Conservation (phyloP, 2,329 filamentous ascomycete species). For the Xylariaceae sp. region DNA sequence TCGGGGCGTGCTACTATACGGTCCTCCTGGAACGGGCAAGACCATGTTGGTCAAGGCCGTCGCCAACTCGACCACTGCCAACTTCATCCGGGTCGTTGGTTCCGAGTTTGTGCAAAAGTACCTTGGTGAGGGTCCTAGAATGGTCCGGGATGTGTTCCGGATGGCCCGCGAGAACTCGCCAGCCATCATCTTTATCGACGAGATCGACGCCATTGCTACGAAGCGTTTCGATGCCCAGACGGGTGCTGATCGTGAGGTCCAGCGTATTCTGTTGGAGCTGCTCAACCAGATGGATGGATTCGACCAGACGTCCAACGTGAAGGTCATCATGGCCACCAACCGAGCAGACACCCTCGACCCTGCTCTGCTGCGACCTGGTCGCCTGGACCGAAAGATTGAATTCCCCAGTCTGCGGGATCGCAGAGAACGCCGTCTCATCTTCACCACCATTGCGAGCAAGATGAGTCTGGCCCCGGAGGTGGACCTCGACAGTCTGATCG, state of each 20-base stretch:
- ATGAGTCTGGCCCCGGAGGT: slow-evolving; percentile 97
- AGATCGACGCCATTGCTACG: slow-evolving; percentile 97
- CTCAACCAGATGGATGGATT: slow-evolving; percentile 99
- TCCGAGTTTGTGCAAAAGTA: slow-evolving; percentile 99
- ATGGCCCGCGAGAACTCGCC: slow-evolving; percentile 99
- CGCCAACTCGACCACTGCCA: slow-evolving; percentile 95
- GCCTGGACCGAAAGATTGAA: slow-evolving; percentile 96
- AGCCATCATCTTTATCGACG: slow-evolving; percentile 98
- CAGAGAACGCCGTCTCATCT: slow-evolving; percentile 91
- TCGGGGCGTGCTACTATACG: slow-evolving; percentile 91
- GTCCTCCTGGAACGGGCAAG: slow-evolving; percentile 84
- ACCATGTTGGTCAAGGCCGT: slow-evolving; percentile 95
- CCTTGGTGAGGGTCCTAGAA: slow-evolving; percentile 90
- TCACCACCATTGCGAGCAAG: slow-evolving; percentile 91
- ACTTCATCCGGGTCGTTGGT: slow-evolving; percentile 95
- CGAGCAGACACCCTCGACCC: slow-evolving; percentile 95
- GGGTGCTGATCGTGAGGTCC: slow-evolving; percentile 93
- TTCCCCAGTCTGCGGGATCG: slow-evolving; percentile 93
- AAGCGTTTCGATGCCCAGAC: slow-evolving; percentile 99
- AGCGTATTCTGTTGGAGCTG: slow-evolving; percentile 93
- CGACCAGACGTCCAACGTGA: slow-evolving; percentile 97
- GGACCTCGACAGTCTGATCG: slow-evolving; percentile 91
- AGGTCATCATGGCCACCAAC: slow-evolving; percentile 99
- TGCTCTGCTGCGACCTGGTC: slow-evolving; percentile 85
- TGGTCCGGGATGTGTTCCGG: slow-evolving; percentile 98